Evolutionary conservation across 441 rosid genomes (phyloP), one percentile per base, ranked within the genome.

Genomic region (Cnidoscolus chayamansa): DNA sequence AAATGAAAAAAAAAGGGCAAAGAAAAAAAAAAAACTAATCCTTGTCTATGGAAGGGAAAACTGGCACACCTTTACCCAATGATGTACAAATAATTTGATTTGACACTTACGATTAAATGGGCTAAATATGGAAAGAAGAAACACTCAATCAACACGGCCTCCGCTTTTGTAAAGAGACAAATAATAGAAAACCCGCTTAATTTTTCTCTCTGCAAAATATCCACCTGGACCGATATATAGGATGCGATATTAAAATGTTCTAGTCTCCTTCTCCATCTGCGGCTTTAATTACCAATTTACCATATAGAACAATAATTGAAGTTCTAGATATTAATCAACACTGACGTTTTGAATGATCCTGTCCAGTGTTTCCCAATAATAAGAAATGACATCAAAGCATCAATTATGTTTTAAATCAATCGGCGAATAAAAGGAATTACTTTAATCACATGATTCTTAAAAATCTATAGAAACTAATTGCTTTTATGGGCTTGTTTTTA

Each of bases 261-360:
- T 30, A 35, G 25, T 9, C 10, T 55, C 47, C 35, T 37, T 53
- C 62, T 47, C 32, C 13, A 49, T n/a, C 37, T 58, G 55, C 51
- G 37, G 50, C 67, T 48, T 49, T 16, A 0, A 40, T 25, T 25
- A 25, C 25, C 25, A 25, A 25, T 61, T 53, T 20, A 13, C 25
- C 54, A 47, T 7, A 49, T 47, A 16, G 16, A 63, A 45, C 54
- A 35, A 31, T 65, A 55, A 75, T 47, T 69, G 74, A 63, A 58
- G 31, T 51, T 47, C 53, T 1, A 37, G 56, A 68, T 74, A 64
- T 2, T 19, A 10, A 4, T 45, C n/a, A 15, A 7, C 56, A 13
- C 51, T 30, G 2, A 4, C 15, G 31, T 9, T 65, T 54, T 37
- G 17, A 67, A 58, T n/a, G 17, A 50, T 16, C 30, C 43, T 13